phyloP scores from a whole-genome alignment of 805 yeast genomes.

The Kodamaea jinghongensis region DNA sequence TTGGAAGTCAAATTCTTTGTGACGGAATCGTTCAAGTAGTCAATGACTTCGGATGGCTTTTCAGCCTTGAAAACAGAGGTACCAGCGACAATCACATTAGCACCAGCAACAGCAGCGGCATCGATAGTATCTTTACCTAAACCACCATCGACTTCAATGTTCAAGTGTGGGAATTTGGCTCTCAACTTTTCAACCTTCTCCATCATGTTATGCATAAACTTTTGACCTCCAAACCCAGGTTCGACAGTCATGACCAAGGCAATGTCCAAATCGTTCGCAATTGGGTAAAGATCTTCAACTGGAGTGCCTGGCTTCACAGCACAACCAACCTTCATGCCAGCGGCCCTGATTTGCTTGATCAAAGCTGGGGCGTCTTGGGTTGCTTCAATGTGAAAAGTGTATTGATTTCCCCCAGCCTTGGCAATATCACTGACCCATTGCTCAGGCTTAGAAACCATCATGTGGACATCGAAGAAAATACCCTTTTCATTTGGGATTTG shows the following conservation, averaged over 20 bases:
- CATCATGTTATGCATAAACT: slow-evolving; percentile 95
- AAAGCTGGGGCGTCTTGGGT: slow-evolving; percentile 73
- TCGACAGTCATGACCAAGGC: slow-evolving; percentile 98
- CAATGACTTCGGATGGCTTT: slow-evolving; percentile 74
- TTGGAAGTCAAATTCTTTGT: slow-evolving; percentile 36
- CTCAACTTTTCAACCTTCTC: slow-evolving; percentile 84
- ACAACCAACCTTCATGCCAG: slow-evolving; percentile 92
- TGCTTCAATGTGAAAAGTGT: slow-evolving; percentile 94
- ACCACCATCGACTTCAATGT: slow-evolving; percentile 97
- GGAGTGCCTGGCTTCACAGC: slow-evolving; percentile 94
- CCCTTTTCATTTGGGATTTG: slow-evolving; percentile 65
- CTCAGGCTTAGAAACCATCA: slow-evolving; percentile 95
- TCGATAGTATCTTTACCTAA: slow-evolving; percentile 81
- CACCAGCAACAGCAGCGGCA: slow-evolving; percentile 94
- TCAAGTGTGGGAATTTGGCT: slow-evolving; percentile 66
- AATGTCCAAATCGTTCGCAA: slow-evolving; percentile 83
- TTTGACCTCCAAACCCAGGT: slow-evolving; percentile 99
- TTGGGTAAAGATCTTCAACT: slow-evolving; percentile 73
- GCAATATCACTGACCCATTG: slow-evolving; percentile 93
- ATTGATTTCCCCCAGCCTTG: slow-evolving; percentile 91
- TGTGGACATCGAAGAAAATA: slow-evolving; percentile 86
- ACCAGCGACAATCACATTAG: slow-evolving; percentile 97
- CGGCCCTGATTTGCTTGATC: slow-evolving; percentile 68
- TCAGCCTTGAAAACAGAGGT: slow-evolving; percentile 87
- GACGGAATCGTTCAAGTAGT: slow-evolving; percentile 63